Evolutionary conservation across 1,284 basidiomycete species (phyloP).

Genomic region (Heliocybe sulcata): DNA sequence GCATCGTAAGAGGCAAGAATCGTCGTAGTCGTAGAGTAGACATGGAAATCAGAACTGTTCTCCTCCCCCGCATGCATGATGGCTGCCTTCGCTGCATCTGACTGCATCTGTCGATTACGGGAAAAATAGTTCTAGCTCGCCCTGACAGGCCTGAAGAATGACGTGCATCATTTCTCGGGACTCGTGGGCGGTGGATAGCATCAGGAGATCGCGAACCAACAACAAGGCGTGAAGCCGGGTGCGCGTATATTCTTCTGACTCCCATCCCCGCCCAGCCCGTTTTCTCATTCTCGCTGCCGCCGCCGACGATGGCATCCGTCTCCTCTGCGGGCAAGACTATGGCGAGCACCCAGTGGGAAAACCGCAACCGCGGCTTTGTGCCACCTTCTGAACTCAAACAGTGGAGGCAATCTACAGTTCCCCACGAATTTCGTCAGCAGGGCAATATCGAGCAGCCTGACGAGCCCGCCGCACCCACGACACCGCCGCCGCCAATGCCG

Average conservation of each 20-base stretch:
- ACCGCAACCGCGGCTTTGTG: constrained; percentile 38
- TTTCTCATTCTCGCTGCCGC: neutral
- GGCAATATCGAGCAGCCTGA: constrained; percentile 14
- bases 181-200: neutral
- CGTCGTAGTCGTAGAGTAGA: neutral
- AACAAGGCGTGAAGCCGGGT: neutral
- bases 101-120: neutral
- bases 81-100: constrained; percentile 9
- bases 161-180: neutral
- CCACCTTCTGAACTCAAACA: constrained; percentile 42
- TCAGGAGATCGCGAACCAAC: neutral
- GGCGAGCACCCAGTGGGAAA: constrained; percentile 36
- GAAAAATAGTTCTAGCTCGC: neutral
- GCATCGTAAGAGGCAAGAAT: constrained; percentile 12
- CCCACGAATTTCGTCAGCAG: constrained; percentile 6
- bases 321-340: constrained; percentile 22
- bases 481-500: constrained; percentile 6
- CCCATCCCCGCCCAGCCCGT: neutral
- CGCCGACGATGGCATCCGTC: constrained; percentile 9
- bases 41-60: constrained; percentile 3
- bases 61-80: constrained; percentile 6
- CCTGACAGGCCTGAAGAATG: neutral
- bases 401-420: constrained; percentile 20
- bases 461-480: constrained; percentile 6
- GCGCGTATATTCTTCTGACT: neutral